These are phyloP conservation scores for Kwoniella pini DNA, from an alignment of 768 basidiomycete species.

Conservation along the genomic window DNA sequence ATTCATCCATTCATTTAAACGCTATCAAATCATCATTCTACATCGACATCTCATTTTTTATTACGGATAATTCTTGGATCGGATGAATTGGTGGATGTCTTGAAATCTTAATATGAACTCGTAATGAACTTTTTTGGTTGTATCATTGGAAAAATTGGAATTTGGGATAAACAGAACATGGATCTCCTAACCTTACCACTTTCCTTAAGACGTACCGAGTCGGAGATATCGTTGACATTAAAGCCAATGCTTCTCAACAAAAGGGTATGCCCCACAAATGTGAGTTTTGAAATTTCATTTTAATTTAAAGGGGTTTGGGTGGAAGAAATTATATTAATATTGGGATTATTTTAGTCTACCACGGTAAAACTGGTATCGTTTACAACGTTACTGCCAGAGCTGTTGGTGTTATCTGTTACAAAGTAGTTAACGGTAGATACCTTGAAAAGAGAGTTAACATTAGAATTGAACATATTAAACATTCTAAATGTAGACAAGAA, in stretches of 20 bases:
- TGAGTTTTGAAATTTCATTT: no score
- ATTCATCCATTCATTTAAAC: no score
- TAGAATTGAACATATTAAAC: constrained; percentile 90
- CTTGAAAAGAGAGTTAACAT: constrained; percentile 99
- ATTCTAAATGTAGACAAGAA: constrained; percentile 97
- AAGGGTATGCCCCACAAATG: constrained; percentile 99
- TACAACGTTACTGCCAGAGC: constrained; percentile 96
- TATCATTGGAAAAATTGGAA: no score
- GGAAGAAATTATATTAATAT: no score
- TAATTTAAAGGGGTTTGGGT: no score
- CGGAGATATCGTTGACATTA: constrained; percentile 99
- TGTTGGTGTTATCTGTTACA: constrained; percentile 96
- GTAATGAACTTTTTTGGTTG: no score
- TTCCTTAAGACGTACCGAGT: constrained; percentile 90
- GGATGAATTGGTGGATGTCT: no score
- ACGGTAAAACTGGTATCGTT: constrained; percentile 92
- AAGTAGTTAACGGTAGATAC: constrained; percentile 98
- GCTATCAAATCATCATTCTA: no score
- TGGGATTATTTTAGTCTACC: no score
- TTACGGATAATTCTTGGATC: no score
- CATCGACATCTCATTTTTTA: no score
- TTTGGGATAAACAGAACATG: constrained; percentile 66
- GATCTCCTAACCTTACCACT: constrained; percentile 84
- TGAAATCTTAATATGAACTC: no score
- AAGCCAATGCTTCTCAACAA: constrained; percentile 98